Conservation (phyloP, 768 basidiomycete genomes). For the Lentinula detonsa region DNA sequence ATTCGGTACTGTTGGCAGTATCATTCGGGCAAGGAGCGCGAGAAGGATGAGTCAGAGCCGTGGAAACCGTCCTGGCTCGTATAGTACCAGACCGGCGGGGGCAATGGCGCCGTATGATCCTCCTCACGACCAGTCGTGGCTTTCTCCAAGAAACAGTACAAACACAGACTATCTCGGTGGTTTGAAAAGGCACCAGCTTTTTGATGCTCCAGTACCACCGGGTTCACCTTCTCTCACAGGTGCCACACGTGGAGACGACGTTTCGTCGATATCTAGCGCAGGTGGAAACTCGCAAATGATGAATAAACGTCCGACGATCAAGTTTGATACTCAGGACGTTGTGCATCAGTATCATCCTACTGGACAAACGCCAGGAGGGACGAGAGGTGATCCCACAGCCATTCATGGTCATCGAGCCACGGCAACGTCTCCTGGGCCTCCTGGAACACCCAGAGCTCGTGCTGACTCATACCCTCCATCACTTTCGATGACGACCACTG, state of each 20-base stretch:
- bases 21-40: slow-evolving; percentile 67
- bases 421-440: neutral
- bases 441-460: neutral
- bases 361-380: slow-evolving; percentile 34
- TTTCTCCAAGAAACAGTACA: slow-evolving; percentile 17
- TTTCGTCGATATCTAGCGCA: slow-evolving; percentile 7
- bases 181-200: slow-evolving; percentile 77
- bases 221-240: slow-evolving; percentile 20
- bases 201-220: slow-evolving; percentile 80
- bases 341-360: slow-evolving; percentile 69
- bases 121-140: slow-evolving; percentile 18
- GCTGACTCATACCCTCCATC: neutral
- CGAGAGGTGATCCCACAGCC: slow-evolving; percentile 24
- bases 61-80: slow-evolving; percentile 16
- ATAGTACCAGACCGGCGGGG: slow-evolving; percentile 28
- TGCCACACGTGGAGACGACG: slow-evolving; percentile 11
- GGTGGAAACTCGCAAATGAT: slow-evolving; percentile 24
- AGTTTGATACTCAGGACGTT: slow-evolving; percentile 68
- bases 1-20: slow-evolving; percentile 87
- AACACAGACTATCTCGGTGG: slow-evolving; percentile 34
- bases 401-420: slow-evolving; percentile 29
- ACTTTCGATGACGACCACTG: neutral
- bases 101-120: slow-evolving; percentile 26
- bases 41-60: slow-evolving; percentile 42
- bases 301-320: slow-evolving; percentile 56